Conservation (phyloP, 345 rosid species). For the Erucastrum elatum region DNA sequence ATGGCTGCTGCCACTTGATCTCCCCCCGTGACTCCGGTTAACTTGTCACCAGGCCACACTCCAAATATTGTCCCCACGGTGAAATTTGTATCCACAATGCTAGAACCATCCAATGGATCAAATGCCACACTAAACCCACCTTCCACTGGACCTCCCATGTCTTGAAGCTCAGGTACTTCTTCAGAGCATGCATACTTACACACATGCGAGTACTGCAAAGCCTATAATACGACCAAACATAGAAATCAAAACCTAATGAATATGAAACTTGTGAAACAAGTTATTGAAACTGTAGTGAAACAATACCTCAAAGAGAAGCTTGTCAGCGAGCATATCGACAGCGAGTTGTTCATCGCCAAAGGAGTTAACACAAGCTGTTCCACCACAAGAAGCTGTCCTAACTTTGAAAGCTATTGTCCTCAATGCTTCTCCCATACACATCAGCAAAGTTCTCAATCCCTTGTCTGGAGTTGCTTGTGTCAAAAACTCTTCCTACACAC, state of each 20-base stretch:
- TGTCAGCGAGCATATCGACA: constrained; percentile 89
- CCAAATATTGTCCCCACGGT: constrained; percentile 95
- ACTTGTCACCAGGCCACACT: constrained; percentile 97
- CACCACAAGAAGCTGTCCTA: constrained; percentile 97
- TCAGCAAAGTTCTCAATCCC: constrained; percentile 68
- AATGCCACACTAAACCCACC: constrained; percentile 95
- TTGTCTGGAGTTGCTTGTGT: constrained; percentile 79
- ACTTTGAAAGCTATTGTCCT: constrained; percentile 90
- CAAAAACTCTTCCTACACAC: constrained; percentile 83
- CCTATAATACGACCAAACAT: constrained; percentile 43
- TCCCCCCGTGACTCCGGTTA: constrained; percentile 76
- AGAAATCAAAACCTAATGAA: constrained; percentile 15
- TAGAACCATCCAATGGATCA: constrained; percentile 89
- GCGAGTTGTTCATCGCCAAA: constrained; percentile 99
- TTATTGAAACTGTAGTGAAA: background rate
- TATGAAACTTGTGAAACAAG: background rate
- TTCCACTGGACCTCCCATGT: constrained; percentile 95
- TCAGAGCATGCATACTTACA: constrained; percentile 98
- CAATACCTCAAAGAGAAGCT: constrained; percentile 87
- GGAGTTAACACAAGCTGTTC: constrained; percentile 89
- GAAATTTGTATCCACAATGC: constrained; percentile 86
- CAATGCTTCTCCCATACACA: constrained; percentile 94
- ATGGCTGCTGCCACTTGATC: constrained; percentile 96
- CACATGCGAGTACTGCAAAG: constrained; percentile 84
- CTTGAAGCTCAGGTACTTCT: constrained; percentile 94